These are phyloP conservation scores for Begonia peltatifolia DNA, from an alignment of 306 rosid genomes.

Conservation along the genomic window DNA sequence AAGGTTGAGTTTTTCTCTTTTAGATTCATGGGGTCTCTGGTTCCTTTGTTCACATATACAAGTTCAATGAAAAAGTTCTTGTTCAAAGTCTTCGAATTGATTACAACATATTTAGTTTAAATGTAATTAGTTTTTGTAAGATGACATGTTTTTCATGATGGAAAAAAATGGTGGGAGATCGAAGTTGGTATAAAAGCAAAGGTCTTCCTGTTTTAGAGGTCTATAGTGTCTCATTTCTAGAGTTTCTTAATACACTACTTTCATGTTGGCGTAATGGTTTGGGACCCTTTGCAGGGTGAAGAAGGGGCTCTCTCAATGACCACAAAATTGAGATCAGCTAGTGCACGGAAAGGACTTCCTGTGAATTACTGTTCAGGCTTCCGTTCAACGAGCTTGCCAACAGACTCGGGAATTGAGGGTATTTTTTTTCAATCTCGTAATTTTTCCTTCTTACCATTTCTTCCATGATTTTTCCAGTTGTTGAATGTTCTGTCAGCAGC, in stretches of 20 bases:
- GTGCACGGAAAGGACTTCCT: conserved; percentile 56
- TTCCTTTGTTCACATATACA: not conserved
- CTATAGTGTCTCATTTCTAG: not conserved
- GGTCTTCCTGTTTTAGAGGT: not conserved
- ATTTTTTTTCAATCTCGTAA: conserved; percentile 9
- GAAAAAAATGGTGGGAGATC: no score
- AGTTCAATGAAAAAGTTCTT: not conserved
- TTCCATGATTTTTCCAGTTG: not conserved
- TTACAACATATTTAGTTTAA: no score
- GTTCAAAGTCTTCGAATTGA: no score
- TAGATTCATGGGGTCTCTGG: conserved; percentile 4
- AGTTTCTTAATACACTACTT: not conserved
- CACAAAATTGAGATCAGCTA: conserved; percentile 56
- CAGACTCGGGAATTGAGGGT: conserved; percentile 58
- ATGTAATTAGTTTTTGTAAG: no score
- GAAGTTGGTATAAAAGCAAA: not conserved
- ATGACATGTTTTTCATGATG: no score
- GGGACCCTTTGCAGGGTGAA: conserved; percentile 56
- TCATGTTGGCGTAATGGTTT: conserved; percentile 1
- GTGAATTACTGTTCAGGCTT: conserved; percentile 95
- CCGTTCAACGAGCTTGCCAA: conserved; percentile 29
- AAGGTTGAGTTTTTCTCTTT: conserved; percentile 46
- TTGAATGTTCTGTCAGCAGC: not conserved
- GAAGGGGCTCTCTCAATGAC: conserved; percentile 98
- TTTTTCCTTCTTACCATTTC: not conserved